phyloP scores from a whole-genome alignment of 352 stramenopile genomes.

The Pilasporangium apinafurcum region DNA sequence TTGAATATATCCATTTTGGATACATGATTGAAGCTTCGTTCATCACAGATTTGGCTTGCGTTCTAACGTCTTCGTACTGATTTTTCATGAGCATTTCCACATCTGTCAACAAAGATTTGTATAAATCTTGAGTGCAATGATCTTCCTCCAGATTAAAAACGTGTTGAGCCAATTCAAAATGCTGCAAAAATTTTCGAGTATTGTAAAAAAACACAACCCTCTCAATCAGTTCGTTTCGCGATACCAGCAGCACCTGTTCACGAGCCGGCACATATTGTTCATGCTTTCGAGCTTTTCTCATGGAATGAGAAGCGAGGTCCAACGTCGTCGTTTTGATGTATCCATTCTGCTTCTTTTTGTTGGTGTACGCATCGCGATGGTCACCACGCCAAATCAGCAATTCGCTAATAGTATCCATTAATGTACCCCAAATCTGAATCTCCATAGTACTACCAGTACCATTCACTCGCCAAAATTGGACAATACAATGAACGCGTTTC shows the following conservation, averaged over 20 bases:
- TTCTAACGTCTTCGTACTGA: slow-evolving; percentile 45
- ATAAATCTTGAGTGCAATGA: slow-evolving; percentile 13
- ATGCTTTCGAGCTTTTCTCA: slow-evolving; percentile 20
- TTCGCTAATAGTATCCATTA: slow-evolving; percentile 40
- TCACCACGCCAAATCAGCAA: slow-evolving; percentile 53
- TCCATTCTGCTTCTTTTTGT: slow-evolving; percentile 41
- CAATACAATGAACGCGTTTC: slow-evolving; percentile 24
- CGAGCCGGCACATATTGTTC: neutral
- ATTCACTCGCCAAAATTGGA: slow-evolving; percentile 43
- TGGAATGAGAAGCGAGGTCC: slow-evolving; percentile 41
- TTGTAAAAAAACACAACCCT: slow-evolving; percentile 53
- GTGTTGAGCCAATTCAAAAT: slow-evolving; percentile 49
- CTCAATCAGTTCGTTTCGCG: slow-evolving; percentile 68
- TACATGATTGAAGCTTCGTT: slow-evolving; percentile 48
- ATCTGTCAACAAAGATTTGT: slow-evolving; percentile 38
- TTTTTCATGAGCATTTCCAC: slow-evolving; percentile 48
- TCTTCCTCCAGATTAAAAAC: slow-evolving; percentile 21
- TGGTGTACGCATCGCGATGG: slow-evolving; percentile 25
- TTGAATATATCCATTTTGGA: slow-evolving; percentile 39
- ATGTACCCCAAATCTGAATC: slow-evolving; percentile 42
- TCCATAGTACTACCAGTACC: slow-evolving; percentile 38
- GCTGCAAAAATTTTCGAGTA: slow-evolving; percentile 50
- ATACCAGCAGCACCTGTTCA: slow-evolving; percentile 29
- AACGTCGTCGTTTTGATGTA: slow-evolving; percentile 42
- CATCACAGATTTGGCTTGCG: slow-evolving; percentile 30